Percentiles rank a stretch among this genome's conserved stretches.
phyloP scores from a whole-genome alignment of 331 rosid genomes.

The Prunus yedoensis region DNA sequence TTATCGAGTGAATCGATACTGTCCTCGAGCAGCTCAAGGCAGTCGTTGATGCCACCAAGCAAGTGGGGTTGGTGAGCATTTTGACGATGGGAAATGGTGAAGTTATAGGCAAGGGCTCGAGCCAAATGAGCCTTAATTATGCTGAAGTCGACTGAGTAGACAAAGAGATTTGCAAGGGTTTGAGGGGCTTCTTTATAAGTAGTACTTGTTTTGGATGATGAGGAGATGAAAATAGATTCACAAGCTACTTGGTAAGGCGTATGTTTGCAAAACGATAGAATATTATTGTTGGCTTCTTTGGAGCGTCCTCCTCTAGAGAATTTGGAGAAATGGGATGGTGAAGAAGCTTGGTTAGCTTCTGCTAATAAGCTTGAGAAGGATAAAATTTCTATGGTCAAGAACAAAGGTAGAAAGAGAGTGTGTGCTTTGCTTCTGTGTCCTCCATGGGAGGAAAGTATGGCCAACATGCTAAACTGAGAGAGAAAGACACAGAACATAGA shows the following conservation, averaged over 20 bases:
- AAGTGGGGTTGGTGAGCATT: neutral
- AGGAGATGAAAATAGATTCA: conserved; percentile 22
- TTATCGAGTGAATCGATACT: conserved; percentile 30
- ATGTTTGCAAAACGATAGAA: conserved; percentile 19
- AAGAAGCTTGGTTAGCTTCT: conserved; percentile 2
- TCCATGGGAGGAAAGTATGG: conserved; percentile 1
- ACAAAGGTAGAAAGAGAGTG: neutral
- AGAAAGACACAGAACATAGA: neutral
- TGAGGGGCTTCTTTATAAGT: neutral
- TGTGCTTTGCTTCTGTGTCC: neutral
- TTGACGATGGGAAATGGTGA: conserved; percentile 8
- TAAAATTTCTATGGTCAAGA: neutral
- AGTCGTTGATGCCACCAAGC: conserved; percentile 19
- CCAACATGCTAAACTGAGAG: neutral
- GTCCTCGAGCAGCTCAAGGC: conserved; percentile 37
- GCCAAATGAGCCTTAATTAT: conserved; percentile 15
- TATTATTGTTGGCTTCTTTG: neutral
- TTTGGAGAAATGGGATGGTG: conserved; percentile 28
- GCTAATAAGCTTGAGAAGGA: neutral
- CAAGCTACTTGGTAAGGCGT: conserved; percentile 23
- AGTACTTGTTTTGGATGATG: neutral
- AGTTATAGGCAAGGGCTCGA: conserved; percentile 26
- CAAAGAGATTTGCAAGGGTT: conserved; percentile 10
- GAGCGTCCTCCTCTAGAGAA: neutral
- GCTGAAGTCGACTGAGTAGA: conserved; percentile 22